Conservation (phyloP, 1,284 basidiomycete species). For the Neolentinus lepideus region DNA sequence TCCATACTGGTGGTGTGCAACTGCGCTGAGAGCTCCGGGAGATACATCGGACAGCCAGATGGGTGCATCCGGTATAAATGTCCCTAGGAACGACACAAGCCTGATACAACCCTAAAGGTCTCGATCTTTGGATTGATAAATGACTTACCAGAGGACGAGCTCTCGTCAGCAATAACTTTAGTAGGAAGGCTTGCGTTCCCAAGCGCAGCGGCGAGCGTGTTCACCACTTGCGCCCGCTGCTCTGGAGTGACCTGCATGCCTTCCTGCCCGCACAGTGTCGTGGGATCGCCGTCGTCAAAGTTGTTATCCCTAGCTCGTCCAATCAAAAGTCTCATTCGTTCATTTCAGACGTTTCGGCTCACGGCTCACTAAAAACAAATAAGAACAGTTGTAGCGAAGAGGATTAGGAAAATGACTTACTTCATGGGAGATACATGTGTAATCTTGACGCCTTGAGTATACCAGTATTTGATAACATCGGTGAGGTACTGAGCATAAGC, state of each 20-base stretch:
- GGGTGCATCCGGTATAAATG: constrained; percentile 15
- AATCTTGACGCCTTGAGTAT: constrained; percentile 12
- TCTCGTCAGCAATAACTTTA: constrained; percentile 17
- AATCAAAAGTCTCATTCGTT: neutral
- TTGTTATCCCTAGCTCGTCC: neutral
- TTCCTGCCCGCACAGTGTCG: constrained; percentile 16
- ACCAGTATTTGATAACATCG: constrained; percentile 15
- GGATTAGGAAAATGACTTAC: constrained; percentile 6
- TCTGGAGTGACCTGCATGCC: constrained; percentile 17
- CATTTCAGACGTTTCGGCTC: neutral
- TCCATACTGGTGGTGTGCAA: constrained; percentile 17
- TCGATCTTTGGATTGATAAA: too few species aligned
- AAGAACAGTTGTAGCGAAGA: neutral
- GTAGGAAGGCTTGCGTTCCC: constrained; percentile 10
- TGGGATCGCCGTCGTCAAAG: constrained; percentile 6
- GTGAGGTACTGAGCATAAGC: constrained; percentile 16
- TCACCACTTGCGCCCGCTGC: constrained; percentile 15
- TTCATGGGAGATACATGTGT: constrained; percentile 20
- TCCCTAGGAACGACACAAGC: constrained; percentile 4
- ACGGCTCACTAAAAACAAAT: neutral
- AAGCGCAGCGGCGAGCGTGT: constrained; percentile 13
- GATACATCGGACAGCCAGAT: constrained; percentile 13
- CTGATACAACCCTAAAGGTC: neutral
- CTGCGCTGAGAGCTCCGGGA: constrained; percentile 10
- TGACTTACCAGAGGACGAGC: constrained; percentile 5